phyloP scores from a whole-genome alignment of 106 monocot species.

The Dendrobium huoshanense region DNA sequence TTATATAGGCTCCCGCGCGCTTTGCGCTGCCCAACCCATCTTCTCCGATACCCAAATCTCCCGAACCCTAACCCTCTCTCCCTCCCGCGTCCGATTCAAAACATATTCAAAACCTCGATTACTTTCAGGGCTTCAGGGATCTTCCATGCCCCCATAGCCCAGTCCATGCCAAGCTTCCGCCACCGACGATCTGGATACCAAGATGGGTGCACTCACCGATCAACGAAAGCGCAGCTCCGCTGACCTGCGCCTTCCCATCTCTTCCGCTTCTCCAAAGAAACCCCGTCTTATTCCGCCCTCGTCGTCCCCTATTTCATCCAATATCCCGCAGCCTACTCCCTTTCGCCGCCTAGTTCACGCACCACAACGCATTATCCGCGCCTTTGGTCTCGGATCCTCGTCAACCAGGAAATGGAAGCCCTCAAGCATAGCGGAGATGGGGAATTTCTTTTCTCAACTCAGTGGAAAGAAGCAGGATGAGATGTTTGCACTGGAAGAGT shows the following conservation, averaged over 20 bases:
- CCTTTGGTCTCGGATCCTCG: conserved; percentile 57
- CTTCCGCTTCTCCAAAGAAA: not conserved
- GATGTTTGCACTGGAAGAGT: conserved; percentile 36
- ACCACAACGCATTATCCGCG: conserved; percentile 55
- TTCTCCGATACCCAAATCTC: not conserved
- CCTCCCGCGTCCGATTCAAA: not conserved
- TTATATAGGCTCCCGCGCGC: not conserved
- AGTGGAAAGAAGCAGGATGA: conserved; percentile 10
- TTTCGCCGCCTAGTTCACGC: conserved; percentile 56
- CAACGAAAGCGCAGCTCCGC: conserved; percentile 67
- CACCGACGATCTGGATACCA: not conserved
- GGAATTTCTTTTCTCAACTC: conserved; percentile 11
- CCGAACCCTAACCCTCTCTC: not conserved
- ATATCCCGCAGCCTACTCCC: conserved; percentile 25
- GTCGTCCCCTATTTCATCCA: not conserved
- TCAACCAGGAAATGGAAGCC: not conserved
- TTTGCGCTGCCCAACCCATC: not conserved
- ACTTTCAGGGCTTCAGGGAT: not conserved
- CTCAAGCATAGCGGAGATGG: conserved; percentile 8
- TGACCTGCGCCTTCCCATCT: conserved; percentile 22
- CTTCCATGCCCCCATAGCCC: too few relatives aligned
- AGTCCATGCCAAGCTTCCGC: not conserved
- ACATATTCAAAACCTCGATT: not conserved
- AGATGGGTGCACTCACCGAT: conserved; percentile 89
- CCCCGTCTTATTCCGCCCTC: conserved; percentile 16